phyloP scores from a whole-genome alignment of 768 basidiomycete genomes.

The Symmetrospora coprosmae region DNA sequence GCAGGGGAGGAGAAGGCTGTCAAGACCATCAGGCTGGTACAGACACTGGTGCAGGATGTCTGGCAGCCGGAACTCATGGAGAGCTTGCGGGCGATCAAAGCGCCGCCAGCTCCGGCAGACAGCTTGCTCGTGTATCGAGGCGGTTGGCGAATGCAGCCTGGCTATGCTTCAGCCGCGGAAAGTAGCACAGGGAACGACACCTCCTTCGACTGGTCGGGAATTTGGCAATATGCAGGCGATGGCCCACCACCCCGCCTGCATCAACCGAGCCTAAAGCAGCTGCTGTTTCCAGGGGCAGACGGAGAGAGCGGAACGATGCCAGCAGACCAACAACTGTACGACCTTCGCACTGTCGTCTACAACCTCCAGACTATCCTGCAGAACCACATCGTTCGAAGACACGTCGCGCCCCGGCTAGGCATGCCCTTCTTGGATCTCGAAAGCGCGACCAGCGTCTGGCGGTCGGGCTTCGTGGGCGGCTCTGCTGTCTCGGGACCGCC shows the following conservation, averaged over 20 bases:
- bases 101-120: conserved; percentile 13
- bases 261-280: background rate
- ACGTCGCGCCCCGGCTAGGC: conserved; percentile 23
- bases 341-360: conserved; percentile 25
- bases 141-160: conserved; percentile 25
- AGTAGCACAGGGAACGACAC: background rate
- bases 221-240: conserved; percentile 21
- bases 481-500: no score
- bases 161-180: background rate
- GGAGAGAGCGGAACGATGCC: no score
- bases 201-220: background rate
- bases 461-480: conserved; percentile 26
- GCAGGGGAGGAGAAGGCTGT: conserved; percentile 4
- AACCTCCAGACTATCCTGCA: conserved; percentile 31
- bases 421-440: conserved; percentile 31
- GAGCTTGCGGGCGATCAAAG: conserved; percentile 16
- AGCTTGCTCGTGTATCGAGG: conserved; percentile 28
- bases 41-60: conserved; percentile 3
- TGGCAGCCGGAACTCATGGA: conserved; percentile 32
- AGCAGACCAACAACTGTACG: background rate
- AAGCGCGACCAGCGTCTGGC: conserved; percentile 26
- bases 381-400: conserved; percentile 21
- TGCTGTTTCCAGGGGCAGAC: no score
- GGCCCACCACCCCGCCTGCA: conserved; percentile 13
- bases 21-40: background rate